phyloP scores from a whole-genome alignment of 805 yeast species.

The Cyberlindnera maclurae region DNA sequence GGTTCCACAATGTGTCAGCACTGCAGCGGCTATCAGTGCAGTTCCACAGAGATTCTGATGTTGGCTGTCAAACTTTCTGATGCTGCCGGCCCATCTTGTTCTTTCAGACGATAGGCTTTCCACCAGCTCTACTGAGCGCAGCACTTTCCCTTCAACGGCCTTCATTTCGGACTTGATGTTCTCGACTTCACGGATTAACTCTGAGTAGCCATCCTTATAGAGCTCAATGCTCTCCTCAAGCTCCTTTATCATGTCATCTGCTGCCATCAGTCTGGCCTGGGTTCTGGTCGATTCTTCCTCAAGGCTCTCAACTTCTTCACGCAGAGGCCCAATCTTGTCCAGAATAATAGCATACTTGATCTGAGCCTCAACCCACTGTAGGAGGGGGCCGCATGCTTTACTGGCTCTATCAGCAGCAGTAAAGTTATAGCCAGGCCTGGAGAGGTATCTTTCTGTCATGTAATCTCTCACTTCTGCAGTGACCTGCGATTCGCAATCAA shows the following conservation, averaged over 20 bases:
- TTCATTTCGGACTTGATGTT: constrained; percentile 64
- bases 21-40: constrained; percentile 55
- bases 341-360: constrained; percentile 66
- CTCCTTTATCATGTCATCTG: constrained; percentile 75
- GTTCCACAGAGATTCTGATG: constrained; percentile 54
- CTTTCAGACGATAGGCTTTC: constrained; percentile 62
- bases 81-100: constrained; percentile 62
- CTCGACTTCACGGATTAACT: constrained; percentile 73
- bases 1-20: constrained; percentile 52
- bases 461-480: constrained; percentile 41
- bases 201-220: constrained; percentile 64
- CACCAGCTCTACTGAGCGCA: constrained; percentile 54
- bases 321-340: constrained; percentile 66
- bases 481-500: constrained; percentile 55
- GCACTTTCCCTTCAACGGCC: constrained; percentile 50
- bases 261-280: constrained; percentile 62
- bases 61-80: constrained; percentile 41
- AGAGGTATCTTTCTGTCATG: constrained; percentile 56
- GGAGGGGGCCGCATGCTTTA: constrained; percentile 89
- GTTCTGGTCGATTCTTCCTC: constrained; percentile 58
- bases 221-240: constrained; percentile 59
- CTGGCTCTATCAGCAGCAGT: constrained; percentile 82
- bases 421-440: constrained; percentile 56
- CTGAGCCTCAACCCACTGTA: constrained; percentile 88
- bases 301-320: constrained; percentile 52